phyloP scores from a whole-genome alignment of 345 rosid genomes.

The Eucalyptus dawsonii region DNA sequence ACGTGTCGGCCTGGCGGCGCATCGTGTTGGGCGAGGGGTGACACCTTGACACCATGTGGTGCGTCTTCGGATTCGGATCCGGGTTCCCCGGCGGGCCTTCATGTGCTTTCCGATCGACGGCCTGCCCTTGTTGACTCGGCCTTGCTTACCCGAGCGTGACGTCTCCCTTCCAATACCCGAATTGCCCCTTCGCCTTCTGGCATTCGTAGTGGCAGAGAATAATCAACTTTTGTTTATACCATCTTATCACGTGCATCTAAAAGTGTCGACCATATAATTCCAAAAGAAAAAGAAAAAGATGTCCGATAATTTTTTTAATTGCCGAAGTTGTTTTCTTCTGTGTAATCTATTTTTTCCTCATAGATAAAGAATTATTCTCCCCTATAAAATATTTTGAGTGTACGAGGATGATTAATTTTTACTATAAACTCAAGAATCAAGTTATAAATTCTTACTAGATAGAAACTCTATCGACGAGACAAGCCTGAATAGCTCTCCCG shows the following conservation, averaged over 20 bases:
- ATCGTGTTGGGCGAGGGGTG: background rate
- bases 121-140: background rate
- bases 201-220: background rate
- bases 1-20: background rate
- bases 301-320: background rate
- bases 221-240: background rate
- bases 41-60: background rate
- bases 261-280: background rate
- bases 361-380: too few species aligned
- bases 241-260: background rate
- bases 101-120: background rate
- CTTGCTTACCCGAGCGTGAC: background rate
- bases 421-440: background rate
- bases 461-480: background rate
- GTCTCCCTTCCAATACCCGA: background rate
- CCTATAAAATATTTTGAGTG: background rate
- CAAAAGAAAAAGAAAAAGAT: background rate
- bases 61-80: background rate
- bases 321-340: background rate
- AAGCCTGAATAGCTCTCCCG: fast-evolving
- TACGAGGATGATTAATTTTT: background rate
- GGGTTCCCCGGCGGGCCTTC: background rate
- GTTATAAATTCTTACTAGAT: background rate
- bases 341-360: too few species aligned
- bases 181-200: background rate